Percentiles rank a stretch among this genome's conserved stretches.
Evolutionary conservation across 257 asterid species (phyloP).

Genomic region (Linaria vulgaris): DNA sequence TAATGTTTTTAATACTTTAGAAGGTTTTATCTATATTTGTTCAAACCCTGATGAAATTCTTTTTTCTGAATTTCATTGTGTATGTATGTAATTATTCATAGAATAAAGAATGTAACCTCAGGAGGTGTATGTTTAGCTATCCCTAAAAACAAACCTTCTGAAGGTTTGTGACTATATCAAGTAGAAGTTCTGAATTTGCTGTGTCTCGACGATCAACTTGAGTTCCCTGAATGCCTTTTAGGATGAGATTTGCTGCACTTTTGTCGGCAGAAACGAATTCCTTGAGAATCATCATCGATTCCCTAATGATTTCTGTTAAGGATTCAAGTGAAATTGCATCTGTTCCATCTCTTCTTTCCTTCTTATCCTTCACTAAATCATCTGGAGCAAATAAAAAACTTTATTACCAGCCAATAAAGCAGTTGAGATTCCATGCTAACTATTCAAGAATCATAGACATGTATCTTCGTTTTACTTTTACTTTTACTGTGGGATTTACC

Average conservation of each 20-base stretch:
- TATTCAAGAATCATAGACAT: too few species aligned
- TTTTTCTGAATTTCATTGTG: too few species aligned
- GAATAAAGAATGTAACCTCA: too few species aligned
- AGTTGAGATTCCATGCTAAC: background rate
- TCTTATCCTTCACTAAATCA: slow-evolving; percentile 54
- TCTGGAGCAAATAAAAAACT: slow-evolving; percentile 43
- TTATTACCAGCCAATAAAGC: background rate
- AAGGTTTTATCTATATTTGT: too few species aligned
- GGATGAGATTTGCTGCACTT: slow-evolving; percentile 29
- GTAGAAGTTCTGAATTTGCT: slow-evolving; percentile 40
- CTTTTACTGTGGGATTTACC: slow-evolving; percentile 33
- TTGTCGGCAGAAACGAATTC: slow-evolving; percentile 72
- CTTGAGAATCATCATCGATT: slow-evolving; percentile 58
- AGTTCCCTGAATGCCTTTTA: slow-evolving; percentile 33
- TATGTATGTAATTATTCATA: too few species aligned
- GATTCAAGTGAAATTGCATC: slow-evolving; percentile 44
- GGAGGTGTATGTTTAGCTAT: too few species aligned
- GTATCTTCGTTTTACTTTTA: background rate
- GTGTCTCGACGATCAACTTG: slow-evolving; percentile 30
- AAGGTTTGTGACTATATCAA: slow-evolving; percentile 41
- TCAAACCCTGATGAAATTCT: too few species aligned
- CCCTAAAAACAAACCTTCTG: slow-evolving; percentile 65
- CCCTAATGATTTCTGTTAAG: slow-evolving; percentile 43
- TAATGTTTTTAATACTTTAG: too few species aligned
- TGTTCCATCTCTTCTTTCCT: slow-evolving; percentile 43